These are phyloP conservation scores for Candida quercuum DNA, from an alignment of 805 yeast genomes.

Conservation along the genomic window DNA sequence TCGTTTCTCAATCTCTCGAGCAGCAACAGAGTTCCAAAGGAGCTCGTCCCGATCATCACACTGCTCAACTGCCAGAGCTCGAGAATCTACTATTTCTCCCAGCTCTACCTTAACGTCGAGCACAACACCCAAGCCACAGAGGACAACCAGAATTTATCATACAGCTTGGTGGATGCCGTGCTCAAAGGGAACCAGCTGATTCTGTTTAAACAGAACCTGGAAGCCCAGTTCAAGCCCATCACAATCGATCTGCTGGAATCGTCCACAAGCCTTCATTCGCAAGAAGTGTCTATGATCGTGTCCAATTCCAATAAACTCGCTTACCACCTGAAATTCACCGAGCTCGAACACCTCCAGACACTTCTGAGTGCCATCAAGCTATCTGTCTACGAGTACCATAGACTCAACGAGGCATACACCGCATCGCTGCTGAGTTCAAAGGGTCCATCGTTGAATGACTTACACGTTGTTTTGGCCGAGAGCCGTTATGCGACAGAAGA, in stretches of 20 bases:
- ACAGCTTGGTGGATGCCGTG: constrained; percentile 10
- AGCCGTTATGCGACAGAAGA: constrained; percentile 44
- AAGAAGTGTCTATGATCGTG: constrained; percentile 6
- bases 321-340: constrained; percentile 19
- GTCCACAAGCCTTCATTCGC: constrained; percentile 3
- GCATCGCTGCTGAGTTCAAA: constrained; percentile 57
- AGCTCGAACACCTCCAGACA: constrained; percentile 8
- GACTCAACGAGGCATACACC: constrained; percentile 57
- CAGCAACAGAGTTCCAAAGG: constrained; percentile 41
- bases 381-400: constrained; percentile 51
- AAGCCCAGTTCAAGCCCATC: constrained; percentile 41
- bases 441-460: constrained; percentile 51
- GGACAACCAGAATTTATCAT: constrained; percentile 22
- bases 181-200: constrained; percentile 52
- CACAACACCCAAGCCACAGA: constrained; percentile 20
- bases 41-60: constrained; percentile 66
- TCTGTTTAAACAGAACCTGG: constrained; percentile 33
- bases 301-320: constrained; percentile 12
- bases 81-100: constrained; percentile 44
- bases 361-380: constrained; percentile 48
- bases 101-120: constrained; percentile 37
- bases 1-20: constrained; percentile 10
- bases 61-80: constrained; percentile 65
- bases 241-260: constrained; percentile 17
- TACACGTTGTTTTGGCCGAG: constrained; percentile 50